Percentiles rank a stretch among this genome's conserved stretches.
Conservation (phyloP, 495 filamentous ascomycete genomes). For the Penicillium longicatenatum region DNA sequence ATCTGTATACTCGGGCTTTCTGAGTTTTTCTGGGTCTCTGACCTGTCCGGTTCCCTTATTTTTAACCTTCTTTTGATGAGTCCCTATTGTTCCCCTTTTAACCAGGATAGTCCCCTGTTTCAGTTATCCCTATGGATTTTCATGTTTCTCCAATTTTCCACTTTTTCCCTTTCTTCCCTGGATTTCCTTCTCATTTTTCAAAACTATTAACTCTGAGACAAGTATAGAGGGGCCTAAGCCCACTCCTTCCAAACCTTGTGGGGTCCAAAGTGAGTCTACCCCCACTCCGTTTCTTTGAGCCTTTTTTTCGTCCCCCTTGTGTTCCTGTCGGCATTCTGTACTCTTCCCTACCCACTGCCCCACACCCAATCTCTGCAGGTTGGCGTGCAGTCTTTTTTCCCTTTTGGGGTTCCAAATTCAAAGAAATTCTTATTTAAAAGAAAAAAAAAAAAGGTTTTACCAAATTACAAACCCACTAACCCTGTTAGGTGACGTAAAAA, state of each 20-base stretch:
- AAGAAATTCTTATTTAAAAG: slow-evolving; percentile 11
- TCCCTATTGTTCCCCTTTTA: slow-evolving; percentile 14
- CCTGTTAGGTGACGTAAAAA: slow-evolving; percentile 35
- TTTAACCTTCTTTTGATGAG: slow-evolving; percentile 35
- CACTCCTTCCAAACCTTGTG: slow-evolving; percentile 24
- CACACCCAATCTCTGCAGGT: slow-evolving; percentile 33
- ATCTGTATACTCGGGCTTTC: slow-evolving; percentile 30
- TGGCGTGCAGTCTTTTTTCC: slow-evolving; percentile 18
- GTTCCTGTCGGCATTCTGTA: slow-evolving; percentile 31
- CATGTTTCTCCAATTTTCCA: too few relatives aligned
- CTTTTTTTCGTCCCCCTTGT: slow-evolving; percentile 15
- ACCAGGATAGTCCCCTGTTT: slow-evolving; percentile 3
- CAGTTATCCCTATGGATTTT: neutral
- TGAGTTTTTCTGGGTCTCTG: slow-evolving; percentile 17
- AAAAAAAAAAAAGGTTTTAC: slow-evolving; percentile 12
- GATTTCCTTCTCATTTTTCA: slow-evolving; percentile 10
- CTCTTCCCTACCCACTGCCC: slow-evolving; percentile 22
- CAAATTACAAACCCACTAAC: slow-evolving; percentile 19
- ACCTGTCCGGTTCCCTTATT: slow-evolving; percentile 31
- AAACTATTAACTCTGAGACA: slow-evolving; percentile 18
- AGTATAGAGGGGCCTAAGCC: slow-evolving; percentile 12
- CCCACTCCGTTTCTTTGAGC: slow-evolving; percentile 5
- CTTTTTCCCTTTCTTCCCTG: neutral
- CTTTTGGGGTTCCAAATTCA: slow-evolving; percentile 9
- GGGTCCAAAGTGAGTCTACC: slow-evolving; percentile 23